phyloP scores from a whole-genome alignment of 768 basidiomycete species.

The Hypholoma sublateritium region DNA sequence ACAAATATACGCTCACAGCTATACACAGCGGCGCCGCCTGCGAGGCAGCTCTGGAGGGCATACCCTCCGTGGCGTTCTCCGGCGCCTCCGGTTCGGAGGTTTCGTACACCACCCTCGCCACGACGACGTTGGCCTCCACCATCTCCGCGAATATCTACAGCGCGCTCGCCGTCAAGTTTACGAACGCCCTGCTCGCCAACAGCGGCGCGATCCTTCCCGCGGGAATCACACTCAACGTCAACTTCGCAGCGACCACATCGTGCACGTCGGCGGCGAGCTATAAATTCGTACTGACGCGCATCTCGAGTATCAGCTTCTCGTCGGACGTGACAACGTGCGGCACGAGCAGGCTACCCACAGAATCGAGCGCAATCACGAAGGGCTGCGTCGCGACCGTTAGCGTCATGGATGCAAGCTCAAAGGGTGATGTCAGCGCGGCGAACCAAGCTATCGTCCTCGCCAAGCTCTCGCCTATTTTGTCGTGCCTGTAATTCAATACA shows the following conservation, averaged over 20 bases:
- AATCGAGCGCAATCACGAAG: constrained; percentile 35
- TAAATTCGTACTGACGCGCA: constrained; percentile 45
- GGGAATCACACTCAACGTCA: constrained; percentile 47
- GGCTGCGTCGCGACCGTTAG: constrained; percentile 50
- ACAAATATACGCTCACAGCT: background rate
- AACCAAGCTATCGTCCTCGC: constrained; percentile 39
- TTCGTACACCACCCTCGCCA: constrained; percentile 50
- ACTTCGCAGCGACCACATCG: constrained; percentile 39
- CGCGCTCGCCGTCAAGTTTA: constrained; percentile 40
- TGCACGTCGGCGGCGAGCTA: constrained; percentile 39
- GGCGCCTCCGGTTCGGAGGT: constrained; percentile 37
- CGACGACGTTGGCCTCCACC: constrained; percentile 33
- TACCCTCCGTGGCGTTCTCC: constrained; percentile 52
- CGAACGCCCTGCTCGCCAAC: constrained; percentile 30
- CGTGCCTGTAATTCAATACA: constrained; percentile 13
- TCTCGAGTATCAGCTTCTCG: constrained; percentile 26
- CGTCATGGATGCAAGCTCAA: constrained; percentile 42
- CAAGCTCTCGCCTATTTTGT: constrained; percentile 33
- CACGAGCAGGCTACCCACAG: constrained; percentile 38
- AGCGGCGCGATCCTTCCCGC: constrained; percentile 38
- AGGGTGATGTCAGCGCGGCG: constrained; percentile 40
- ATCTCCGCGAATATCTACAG: constrained; percentile 42
- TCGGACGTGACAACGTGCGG: constrained; percentile 48
- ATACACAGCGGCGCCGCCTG: constrained; percentile 44
- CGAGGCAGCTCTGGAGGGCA: constrained; percentile 47